Evolutionary conservation across 164 flowering plant species (phyloP).

Genomic region (Protea cynaroides): DNA sequence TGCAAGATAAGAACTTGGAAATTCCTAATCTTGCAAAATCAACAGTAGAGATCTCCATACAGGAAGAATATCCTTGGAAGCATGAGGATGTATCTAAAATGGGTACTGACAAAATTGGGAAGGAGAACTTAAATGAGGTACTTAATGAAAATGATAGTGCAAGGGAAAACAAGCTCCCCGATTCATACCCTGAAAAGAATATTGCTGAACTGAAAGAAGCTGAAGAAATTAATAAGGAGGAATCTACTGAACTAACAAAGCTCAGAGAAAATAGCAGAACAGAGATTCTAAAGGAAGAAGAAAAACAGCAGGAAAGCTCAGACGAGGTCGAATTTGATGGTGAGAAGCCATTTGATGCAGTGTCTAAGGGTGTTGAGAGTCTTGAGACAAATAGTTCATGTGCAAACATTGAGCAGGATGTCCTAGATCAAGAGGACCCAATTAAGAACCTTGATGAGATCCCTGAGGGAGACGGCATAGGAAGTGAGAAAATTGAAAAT

Average conservation of each 20-base stretch:
- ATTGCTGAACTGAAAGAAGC: background rate
- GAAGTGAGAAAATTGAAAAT: conserved; percentile 1
- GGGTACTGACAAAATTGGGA: background rate
- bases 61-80: conserved; percentile 7
- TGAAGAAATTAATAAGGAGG: background rate
- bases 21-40: background rate
- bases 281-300: background rate
- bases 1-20: conserved; percentile 3
- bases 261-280: background rate
- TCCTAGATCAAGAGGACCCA: conserved; percentile 11
- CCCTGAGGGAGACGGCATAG: conserved; percentile 5
- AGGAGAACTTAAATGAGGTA: background rate
- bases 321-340: conserved; percentile 7
- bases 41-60: conserved; percentile 7
- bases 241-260: background rate
- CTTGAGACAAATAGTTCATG: conserved; percentile 6
- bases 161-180: background rate
- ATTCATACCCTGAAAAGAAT: background rate
- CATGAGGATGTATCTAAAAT: background rate
- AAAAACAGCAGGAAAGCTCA: background rate
- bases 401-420: conserved; percentile 5
- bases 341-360: conserved; percentile 3
- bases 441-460: conserved; percentile 7
- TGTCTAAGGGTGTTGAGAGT: conserved; percentile 5
- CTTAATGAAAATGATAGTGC: background rate